A percentile compares a stretch with the other conserved stretches of the same genome.
phyloP scores from a whole-genome alignment of 106 monocot species.

The Allium cepa region DNA sequence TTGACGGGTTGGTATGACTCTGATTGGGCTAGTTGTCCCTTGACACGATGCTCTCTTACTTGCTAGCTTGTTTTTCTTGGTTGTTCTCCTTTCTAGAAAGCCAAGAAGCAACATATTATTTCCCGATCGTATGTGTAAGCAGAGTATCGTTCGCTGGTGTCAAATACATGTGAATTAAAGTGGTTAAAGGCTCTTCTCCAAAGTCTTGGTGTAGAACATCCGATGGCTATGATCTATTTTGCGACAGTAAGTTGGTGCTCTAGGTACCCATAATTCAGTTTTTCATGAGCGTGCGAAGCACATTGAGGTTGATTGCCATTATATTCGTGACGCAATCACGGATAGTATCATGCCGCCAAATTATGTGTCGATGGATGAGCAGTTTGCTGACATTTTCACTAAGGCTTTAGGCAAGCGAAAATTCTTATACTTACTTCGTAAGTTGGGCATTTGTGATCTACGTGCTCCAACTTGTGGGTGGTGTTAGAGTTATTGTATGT shows the following conservation, averaged over 20 bases:
- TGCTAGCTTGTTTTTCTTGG: background rate
- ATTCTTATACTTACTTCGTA: background rate
- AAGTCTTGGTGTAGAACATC: background rate
- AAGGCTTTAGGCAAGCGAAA: background rate
- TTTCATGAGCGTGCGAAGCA: conserved; percentile 6
- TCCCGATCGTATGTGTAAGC: conserved; percentile 1
- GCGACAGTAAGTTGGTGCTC: background rate
- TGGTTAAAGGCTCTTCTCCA: background rate
- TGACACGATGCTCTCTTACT: background rate
- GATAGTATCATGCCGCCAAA: background rate
- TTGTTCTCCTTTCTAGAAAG: background rate
- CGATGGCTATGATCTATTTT: background rate
- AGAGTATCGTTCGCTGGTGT: conserved; percentile 5
- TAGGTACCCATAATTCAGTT: background rate
- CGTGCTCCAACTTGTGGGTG: conserved; percentile 2
- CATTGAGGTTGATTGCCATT: conserved; percentile 7
- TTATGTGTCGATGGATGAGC: background rate
- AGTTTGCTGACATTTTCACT: conserved; percentile 9
- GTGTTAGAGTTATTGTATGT: no score
- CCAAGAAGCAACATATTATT: conserved; percentile 1
- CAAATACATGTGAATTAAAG: background rate
- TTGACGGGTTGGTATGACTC: background rate
- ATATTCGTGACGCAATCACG: background rate
- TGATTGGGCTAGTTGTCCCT: background rate
- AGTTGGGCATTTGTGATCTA: conserved; percentile 3